A percentile compares a stretch with the other conserved stretches of the same genome.
Conservation (phyloP, 1,284 basidiomycete genomes). For the Xanthoconium separans region DNA sequence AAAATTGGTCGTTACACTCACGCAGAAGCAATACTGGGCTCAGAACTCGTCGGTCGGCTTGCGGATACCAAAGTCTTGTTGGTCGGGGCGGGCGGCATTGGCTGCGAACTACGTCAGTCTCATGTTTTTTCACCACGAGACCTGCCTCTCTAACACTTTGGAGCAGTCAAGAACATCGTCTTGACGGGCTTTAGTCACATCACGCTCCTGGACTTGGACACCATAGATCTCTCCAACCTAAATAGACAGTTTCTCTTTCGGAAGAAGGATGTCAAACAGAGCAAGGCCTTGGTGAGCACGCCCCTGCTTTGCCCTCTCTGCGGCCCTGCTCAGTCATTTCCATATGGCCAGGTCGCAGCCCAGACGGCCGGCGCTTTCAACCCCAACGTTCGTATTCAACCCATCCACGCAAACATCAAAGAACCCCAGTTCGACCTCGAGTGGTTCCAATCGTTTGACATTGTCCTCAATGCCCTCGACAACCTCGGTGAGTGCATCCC, state of each 20-base stretch:
- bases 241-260: constrained; percentile 98
- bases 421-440: constrained; percentile 87
- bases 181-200: constrained; percentile 91
- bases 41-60: constrained; percentile 60
- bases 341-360: constrained; percentile 69
- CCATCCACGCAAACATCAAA: constrained; percentile 95
- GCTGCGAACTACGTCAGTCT: constrained; percentile 88
- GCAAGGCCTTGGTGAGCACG: constrained; percentile 77
- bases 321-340: not conserved
- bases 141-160: constrained; percentile 1
- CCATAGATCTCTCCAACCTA: constrained; percentile 97
- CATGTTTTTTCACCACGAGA: not conserved
- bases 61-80: constrained; percentile 75
- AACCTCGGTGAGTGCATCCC: constrained; percentile 75
- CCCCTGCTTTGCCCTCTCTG: constrained; percentile 1
- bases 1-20: constrained; percentile 41
- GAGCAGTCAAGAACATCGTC: constrained; percentile 92
- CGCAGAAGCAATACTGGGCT: constrained; percentile 72
- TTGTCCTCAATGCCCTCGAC: constrained; percentile 96
- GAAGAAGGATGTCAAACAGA: constrained; percentile 97
- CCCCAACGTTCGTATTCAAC: constrained; percentile 83
- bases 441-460: constrained; percentile 90
- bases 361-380: constrained; percentile 91
- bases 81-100: constrained; percentile 97
- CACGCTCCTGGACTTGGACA: constrained; percentile 94